Evolutionary conservation across 169 alveolate genomes (phyloP), one percentile per base, ranked within the genome.

Genomic region (Blepharisma undulans): DNA sequence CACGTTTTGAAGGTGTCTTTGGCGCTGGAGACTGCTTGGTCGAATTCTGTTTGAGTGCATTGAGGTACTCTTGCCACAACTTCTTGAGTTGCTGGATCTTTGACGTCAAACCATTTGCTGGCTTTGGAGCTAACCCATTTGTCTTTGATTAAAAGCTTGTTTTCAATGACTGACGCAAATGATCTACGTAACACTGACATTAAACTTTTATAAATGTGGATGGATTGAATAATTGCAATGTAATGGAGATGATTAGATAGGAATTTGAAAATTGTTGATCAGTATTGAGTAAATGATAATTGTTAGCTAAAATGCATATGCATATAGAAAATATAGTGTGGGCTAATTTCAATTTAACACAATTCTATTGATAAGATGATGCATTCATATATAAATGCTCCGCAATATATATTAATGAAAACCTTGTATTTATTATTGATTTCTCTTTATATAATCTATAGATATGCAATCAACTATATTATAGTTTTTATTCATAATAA

Each of bases 31-130:
- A 95, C 97, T 18, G 98, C 98, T 25, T 92, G 91, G 77, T 95
- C 91, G 92, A 97, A 93, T 92, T 97, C 98, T 29, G 89, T 91
- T 22, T 91, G 82, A 18, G 98, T 92, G 8, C 96, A 86, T 87
- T 97, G 91, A 59, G 97, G 97, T 21, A 93, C 95, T 87, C 80
- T 89, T 33, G 95, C 96, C 10, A 96, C 86, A 2, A 93, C 89
- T 59, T 95, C 97, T 95, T 95, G 93, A 5, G 96, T 94, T 21
- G 95, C 93, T 76, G 95, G 93, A 27, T 66, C 33, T 85, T 60
- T 25, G 79, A 89, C 59, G 29, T 76, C 91, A 59, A 76, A 89
- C 87, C 72, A 60, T 25, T 29, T 76, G 30, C 29, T 32, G 29
- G 92, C n/a, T n/a, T 25, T n/a, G 0, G 87, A 76, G 8, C 33